Evolutionary conservation across 2,329 filamentous ascomycete species (phyloP).

Genomic region (Monilinia laxa): DNA sequence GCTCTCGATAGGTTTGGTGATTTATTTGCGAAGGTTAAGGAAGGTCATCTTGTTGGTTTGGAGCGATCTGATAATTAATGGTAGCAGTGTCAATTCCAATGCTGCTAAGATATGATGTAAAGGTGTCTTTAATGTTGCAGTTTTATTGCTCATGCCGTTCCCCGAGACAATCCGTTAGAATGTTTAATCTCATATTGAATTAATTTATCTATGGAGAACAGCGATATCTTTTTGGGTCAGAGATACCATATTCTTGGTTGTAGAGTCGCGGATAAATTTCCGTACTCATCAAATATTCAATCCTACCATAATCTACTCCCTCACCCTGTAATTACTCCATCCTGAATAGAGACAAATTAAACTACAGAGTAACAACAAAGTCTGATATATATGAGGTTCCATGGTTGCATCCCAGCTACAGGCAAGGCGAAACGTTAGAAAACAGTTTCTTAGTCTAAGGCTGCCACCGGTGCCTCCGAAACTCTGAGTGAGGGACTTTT

Average conservation of each 20-base stretch:
- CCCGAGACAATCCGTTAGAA: no score
- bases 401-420: no score
- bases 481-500: neutral
- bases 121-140: neutral
- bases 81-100: neutral
- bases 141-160: no score
- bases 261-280: neutral
- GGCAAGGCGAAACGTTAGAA: no score
- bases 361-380: neutral
- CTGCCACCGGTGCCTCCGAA: neutral
- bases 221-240: neutral
- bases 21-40: constrained; percentile 18
- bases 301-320: no score
- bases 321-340: no score
- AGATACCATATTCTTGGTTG: neutral
- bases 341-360: no score
- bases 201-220: neutral
- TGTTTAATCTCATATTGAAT: neutral
- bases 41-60: constrained; percentile 1
- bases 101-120: constrained; percentile 5
- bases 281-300: neutral
- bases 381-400: neutral
- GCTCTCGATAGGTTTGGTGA: constrained; percentile 24
- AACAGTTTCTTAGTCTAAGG: neutral
- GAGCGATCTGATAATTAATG: neutral